Conservation (phyloP, 768 basidiomycete species). For the Pisolithus tinctorius region DNA sequence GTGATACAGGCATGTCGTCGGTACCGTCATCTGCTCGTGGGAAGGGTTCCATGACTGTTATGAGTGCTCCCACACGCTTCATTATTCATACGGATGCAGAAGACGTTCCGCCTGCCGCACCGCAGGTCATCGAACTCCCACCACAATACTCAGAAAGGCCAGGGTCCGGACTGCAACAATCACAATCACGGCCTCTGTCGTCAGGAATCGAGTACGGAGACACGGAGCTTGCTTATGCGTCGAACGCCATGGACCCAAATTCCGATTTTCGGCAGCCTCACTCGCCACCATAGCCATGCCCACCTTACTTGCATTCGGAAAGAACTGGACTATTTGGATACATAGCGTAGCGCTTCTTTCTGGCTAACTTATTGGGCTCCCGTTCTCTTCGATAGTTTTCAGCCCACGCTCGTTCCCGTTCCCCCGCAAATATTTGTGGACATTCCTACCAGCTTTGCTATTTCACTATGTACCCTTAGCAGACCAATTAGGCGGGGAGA, state of each 20-base stretch:
- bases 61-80: conserved; percentile 41
- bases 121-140: conserved; percentile 59
- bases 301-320: too few relatives aligned
- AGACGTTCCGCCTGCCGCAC: conserved; percentile 39
- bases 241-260: conserved; percentile 5
- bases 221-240: conserved; percentile 7
- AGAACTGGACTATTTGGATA: too few relatives aligned
- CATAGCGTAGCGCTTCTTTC: too few relatives aligned
- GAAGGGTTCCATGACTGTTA: conserved; percentile 46
- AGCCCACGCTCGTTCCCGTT: too few relatives aligned
- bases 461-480: too few relatives aligned
- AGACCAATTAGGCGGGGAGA: too few relatives aligned
- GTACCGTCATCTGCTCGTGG: conserved; percentile 12
- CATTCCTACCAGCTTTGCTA: too few relatives aligned
- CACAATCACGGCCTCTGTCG: conserved; percentile 10
- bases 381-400: too few relatives aligned
- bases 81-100: conserved; percentile 67
- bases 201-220: conserved; percentile 3
- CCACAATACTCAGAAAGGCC: conserved; percentile 21
- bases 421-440: too few relatives aligned
- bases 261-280: not conserved
- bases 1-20: conserved; percentile 37
- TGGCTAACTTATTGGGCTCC: too few relatives aligned
- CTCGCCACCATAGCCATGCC: conserved; percentile 5
- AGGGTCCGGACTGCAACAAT: conserved; percentile 5